Base-by-base conservation (phyloP, 805 yeast genomes). In the Suhomyces emberorum region DNA sequence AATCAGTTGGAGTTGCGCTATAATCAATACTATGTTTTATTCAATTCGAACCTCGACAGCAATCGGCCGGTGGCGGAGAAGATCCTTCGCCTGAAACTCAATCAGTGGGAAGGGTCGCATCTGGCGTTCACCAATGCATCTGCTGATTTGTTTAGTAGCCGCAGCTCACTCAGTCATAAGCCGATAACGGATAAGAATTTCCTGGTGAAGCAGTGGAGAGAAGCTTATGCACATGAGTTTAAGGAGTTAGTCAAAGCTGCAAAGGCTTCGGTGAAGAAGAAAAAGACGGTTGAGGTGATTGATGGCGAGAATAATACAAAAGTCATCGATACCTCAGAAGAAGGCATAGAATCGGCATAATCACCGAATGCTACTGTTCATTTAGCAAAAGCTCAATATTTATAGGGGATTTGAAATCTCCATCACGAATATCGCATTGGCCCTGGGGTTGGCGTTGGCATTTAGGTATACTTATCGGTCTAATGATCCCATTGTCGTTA, bases 11-110 rank as follows among this genome's bases (percentile, higher is more conserved):
- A 85, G 42, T 60, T 73, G 14, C 61, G 98, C 27, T 84, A 84
- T 52, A 81, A 77, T 43, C 91, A 88, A 46, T 89, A 79, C 63
- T 77, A 83, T 38, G 76, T 80, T 21, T 52, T 88, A 8, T 83
- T 81, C 79, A 89, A 89, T 52, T 81, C 95, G 9, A 88, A 88
- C 51, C 71, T 80, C 28, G 96, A 88, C 52, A 74, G 88, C 4
- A 63, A 74, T 23, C 69, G 66, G 20, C 96, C 95, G 0, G 75
- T 74, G 3, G 59, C 76, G 17, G 79, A 77, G 15, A 60, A 65
- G 25, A 73, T 75, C 4, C 56, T 89, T 32, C 65, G 76, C 32
- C 76, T 71, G 35, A 73, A 72, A 34, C 65, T 89, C 25, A 55
- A 61, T 15, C 77, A 78, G 48, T 84, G 95, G 95, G 96, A 88